Evolutionary conservation across 2,329 filamentous ascomycete species (phyloP).

Genomic region (Daldinia sp.): DNA sequence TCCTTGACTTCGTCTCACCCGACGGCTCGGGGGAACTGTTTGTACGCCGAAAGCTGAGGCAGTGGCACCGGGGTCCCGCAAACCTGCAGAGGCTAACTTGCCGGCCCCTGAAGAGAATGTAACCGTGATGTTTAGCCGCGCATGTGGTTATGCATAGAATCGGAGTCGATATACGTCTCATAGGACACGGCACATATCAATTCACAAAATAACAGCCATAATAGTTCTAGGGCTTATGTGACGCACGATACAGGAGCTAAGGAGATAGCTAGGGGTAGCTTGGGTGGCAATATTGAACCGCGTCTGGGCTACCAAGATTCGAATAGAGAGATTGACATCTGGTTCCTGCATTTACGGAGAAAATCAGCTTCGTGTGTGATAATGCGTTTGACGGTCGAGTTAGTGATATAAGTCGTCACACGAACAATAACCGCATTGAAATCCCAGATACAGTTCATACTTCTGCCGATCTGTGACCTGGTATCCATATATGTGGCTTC

Average conservation of each 20-base stretch:
- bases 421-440: constrained; percentile 29
- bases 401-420: constrained; percentile 37
- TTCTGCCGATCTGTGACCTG: constrained; percentile 34
- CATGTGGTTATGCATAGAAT: constrained; percentile 38
- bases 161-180: constrained; percentile 36
- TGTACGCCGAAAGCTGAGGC: constrained; percentile 30
- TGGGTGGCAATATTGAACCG: constrained; percentile 40
- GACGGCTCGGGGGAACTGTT: constrained; percentile 2
- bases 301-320: constrained; percentile 36
- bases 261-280: constrained; percentile 22
- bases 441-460: constrained; percentile 25
- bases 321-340: constrained; percentile 22
- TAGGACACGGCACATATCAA: constrained; percentile 34
- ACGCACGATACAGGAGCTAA: constrained; percentile 29
- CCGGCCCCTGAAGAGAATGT: constrained; percentile 43
- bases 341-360: constrained; percentile 37
- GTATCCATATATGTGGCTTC: constrained; percentile 37
- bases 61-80: constrained; percentile 29
- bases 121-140: constrained; percentile 43
- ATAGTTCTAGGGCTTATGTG: constrained; percentile 43
- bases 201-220: constrained; percentile 24
- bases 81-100: constrained; percentile 37
- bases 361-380: constrained; percentile 34
- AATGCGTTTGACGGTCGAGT: constrained; percentile 25
- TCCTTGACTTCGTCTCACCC: constrained; percentile 1